Evolutionary conservation across 2,329 filamentous ascomycete species (phyloP).

Genomic region (Exophiala phaeomuriformis): DNA sequence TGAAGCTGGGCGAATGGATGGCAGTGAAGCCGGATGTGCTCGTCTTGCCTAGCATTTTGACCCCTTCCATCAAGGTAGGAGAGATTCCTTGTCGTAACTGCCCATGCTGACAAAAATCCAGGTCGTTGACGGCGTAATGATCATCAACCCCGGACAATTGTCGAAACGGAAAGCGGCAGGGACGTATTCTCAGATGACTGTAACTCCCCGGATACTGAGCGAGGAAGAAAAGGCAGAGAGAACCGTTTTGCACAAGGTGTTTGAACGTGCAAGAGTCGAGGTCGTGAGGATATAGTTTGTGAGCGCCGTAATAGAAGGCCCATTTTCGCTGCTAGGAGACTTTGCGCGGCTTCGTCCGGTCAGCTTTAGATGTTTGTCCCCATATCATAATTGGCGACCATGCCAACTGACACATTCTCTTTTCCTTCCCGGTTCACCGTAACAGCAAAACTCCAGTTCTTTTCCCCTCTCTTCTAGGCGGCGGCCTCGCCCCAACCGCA

Average conservation of each 20-base stretch:
- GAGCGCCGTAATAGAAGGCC: not conserved
- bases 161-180: constrained; percentile 79
- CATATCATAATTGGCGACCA: not conserved
- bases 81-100: not conserved
- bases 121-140: constrained; percentile 84
- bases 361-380: not conserved
- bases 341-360: not conserved
- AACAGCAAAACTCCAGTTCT: constrained; percentile 18
- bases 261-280: constrained; percentile 77
- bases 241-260: constrained; percentile 66
- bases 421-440: constrained; percentile 10
- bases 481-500: constrained; percentile 6
- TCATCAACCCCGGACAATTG: constrained; percentile 82
- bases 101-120: constrained; percentile 35
- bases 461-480: constrained; percentile 11
- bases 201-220: constrained; percentile 58
- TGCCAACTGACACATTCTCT: not conserved
- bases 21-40: constrained; percentile 78
- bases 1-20: constrained; percentile 86
- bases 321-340: not conserved
- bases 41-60: constrained; percentile 71
- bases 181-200: constrained; percentile 72
- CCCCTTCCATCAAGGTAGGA: constrained; percentile 78
- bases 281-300: constrained; percentile 62
- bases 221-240: constrained; percentile 52